phyloP scores from a whole-genome alignment of 1,284 basidiomycete species.

The Austroboletus niveus region DNA sequence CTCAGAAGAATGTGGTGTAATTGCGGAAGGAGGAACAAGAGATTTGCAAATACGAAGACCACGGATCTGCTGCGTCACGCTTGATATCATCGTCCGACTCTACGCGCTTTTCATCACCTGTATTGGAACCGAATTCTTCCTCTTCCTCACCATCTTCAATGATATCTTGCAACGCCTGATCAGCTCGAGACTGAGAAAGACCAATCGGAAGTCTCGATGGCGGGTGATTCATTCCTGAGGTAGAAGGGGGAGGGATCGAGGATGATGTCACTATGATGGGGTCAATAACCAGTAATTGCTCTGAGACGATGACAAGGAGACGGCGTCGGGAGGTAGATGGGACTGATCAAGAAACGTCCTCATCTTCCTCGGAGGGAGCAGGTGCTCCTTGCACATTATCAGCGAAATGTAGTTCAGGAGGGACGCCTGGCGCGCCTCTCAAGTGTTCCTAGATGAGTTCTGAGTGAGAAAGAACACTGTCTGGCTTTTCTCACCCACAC shows the following conservation, averaged over 20 bases:
- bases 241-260: conserved; percentile 36
- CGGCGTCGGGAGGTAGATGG: neutral
- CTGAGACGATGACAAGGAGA: conserved; percentile 7
- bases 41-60: conserved; percentile 59
- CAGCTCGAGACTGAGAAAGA: conserved; percentile 12
- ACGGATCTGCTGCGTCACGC: conserved; percentile 43
- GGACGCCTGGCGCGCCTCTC: conserved; percentile 75
- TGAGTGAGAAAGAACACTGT: conserved; percentile 56
- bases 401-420: conserved; percentile 53
- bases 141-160: conserved; percentile 52
- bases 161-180: conserved; percentile 38
- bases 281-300: conserved; percentile 14
- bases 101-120: neutral
- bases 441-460: conserved; percentile 82
- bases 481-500: conserved; percentile 63
- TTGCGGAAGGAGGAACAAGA: conserved; percentile 21
- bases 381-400: conserved; percentile 10
- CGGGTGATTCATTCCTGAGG: conserved; percentile 32
- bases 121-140: conserved; percentile 17
- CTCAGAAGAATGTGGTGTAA: conserved; percentile 13
- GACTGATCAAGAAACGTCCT: neutral
- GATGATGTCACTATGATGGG: conserved; percentile 15
- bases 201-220: conserved; percentile 38
- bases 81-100: conserved; percentile 14
- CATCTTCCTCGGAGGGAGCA: neutral